phyloP scores from a whole-genome alignment of 106 monocot species.

The Platanthera zijinensis region DNA sequence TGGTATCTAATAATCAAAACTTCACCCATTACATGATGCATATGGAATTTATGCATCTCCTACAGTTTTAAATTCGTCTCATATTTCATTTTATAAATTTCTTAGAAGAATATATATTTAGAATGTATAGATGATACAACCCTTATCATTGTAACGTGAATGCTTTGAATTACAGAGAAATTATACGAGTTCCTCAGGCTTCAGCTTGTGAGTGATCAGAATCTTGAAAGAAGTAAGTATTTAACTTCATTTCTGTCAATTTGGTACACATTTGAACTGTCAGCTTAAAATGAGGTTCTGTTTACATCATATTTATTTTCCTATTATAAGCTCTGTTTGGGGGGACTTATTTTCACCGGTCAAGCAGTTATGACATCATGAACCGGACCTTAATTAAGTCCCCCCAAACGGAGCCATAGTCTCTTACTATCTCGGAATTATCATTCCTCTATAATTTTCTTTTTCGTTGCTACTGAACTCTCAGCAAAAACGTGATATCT shows the following conservation, averaged over 20 bases:
- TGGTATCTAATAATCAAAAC: neutral
- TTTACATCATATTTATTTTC: neutral
- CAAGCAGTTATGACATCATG: no score
- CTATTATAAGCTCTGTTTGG: no score
- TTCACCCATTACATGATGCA: neutral
- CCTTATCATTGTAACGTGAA: neutral
- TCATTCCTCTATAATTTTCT: neutral
- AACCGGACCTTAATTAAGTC: no score
- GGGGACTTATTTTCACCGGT: no score
- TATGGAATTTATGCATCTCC: neutral
- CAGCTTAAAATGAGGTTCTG: neutral
- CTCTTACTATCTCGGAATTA: neutral
- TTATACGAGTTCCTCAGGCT: constrained; percentile 76
- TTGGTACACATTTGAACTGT: neutral
- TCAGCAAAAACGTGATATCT: neutral
- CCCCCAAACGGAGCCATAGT: no score
- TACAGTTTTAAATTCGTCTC: neutral
- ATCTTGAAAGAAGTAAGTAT: constrained; percentile 73
- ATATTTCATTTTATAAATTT: neutral
- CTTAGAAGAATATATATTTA: neutral
- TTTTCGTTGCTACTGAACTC: neutral
- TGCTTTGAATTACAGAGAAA: constrained; percentile 62
- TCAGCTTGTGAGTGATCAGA: constrained; percentile 74
- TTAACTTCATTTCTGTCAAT: neutral
- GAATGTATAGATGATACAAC: neutral